Conservation (phyloP, 805 yeast species). For the Gaillardinia entomophila region DNA sequence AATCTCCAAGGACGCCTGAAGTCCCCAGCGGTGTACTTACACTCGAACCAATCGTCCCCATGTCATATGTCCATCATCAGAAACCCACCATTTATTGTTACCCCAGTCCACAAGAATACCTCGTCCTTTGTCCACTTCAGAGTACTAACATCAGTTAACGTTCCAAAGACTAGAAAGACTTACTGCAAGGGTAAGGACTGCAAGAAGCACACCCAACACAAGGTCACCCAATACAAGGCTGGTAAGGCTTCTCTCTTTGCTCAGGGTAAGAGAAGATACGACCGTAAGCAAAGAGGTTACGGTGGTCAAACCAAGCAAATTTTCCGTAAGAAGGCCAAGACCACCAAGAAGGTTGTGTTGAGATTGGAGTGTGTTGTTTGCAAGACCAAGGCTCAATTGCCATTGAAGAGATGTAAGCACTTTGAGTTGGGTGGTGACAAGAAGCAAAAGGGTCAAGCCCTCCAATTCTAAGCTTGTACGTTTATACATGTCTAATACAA, state of each 20-base stretch:
- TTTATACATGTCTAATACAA: not conserved
- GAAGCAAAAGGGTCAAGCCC: conserved; percentile 99
- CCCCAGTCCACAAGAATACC: not conserved
- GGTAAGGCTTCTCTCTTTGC: conserved; percentile 99
- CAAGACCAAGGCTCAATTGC: conserved; percentile 97
- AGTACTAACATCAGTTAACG: conserved; percentile 70
- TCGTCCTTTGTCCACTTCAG: not conserved
- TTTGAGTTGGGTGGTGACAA: conserved; percentile 99
- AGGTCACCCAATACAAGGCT: conserved; percentile 99
- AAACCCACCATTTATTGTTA: too few species aligned
- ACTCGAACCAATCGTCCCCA: too few species aligned
- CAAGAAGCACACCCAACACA: conserved; percentile 99
- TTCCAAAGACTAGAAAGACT: conserved; percentile 99
- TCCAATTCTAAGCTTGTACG: conserved; percentile 87
- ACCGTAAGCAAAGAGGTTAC: conserved; percentile 99
- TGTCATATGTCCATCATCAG: too few species aligned
- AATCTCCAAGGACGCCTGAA: not conserved
- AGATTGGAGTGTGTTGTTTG: conserved; percentile 98
- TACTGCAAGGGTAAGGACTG: conserved; percentile 99
- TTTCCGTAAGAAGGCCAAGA: conserved; percentile 99
- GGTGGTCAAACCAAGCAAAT: conserved; percentile 99
- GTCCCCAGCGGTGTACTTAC: too few species aligned
- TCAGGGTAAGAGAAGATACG: conserved; percentile 99
- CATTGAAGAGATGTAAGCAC: conserved; percentile 99
- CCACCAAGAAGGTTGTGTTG: conserved; percentile 99